Evolutionary conservation across 345 rosid genomes (phyloP), one percentile per base, ranked within the genome.

Genomic region (Eucalyptus marginata): DNA sequence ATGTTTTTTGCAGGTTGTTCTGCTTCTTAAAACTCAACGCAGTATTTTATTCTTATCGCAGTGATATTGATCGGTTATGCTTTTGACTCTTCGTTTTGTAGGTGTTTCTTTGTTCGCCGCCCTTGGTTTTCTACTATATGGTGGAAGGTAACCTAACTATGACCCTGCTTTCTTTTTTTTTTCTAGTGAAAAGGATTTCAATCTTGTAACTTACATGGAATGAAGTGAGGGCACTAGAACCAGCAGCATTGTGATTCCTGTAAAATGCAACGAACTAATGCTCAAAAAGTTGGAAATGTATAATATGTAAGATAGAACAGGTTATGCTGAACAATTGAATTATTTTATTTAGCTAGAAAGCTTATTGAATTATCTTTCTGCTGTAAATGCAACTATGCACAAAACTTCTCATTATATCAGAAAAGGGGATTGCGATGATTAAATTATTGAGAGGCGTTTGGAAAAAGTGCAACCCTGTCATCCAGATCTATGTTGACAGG

Each of bases 41-140:
- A 20, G 4, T 10, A 14, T 50, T 22, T 54, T 40, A 25, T n/a
- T 79, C 86, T 40, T 29, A 33, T 88, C 68, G 13, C 71, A 25
- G 49, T 87, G 46, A 56, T 68, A 52, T 43, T 62, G 88, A 92
- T 86, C 52, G 25, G 86, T 50, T 71, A 89, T 89, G 86, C 27
- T 92, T 46, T 88, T 33, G 52, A 76, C 6, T 58, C 47, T 88
- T 24, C 0, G 83, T 59, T 88, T 90, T 66, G 89, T 94, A 97
- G 99, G 96, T 59, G 97, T 94, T 68, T 97, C 98, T 56, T 91
- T 97, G 92, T 93, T 96, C 58, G 97, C 99, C 3, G 98, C 99
- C 56, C 94, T 97, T 86, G 99, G 98, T 31, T 97, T 97, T 90
- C 91, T 97, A 90, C 95, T 97, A 27, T 97, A 95, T 87, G 99